Base-by-base conservation (phyloP, 2,329 filamentous ascomycete species). In the Paecilomyces niveus region DNA sequence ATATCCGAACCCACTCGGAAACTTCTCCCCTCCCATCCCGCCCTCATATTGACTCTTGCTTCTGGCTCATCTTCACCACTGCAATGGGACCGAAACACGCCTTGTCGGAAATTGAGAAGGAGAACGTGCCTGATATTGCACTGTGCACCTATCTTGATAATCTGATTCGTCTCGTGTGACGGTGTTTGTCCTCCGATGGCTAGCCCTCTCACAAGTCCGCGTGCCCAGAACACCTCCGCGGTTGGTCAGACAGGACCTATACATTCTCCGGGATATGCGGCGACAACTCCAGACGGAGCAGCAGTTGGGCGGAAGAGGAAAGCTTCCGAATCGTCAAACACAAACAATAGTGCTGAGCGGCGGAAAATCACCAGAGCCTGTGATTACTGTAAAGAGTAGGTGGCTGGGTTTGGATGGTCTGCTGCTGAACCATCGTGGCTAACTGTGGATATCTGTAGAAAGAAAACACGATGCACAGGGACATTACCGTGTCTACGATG, bases 351-450 rank as follows among this genome's bases (percentile, higher is more conserved):
- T 49, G 59, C 58, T 33, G 61, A 62, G 21, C 70, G 72, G 4
- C 71, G 71, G 58, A 74, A 74, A 58, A 74, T 74, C 57, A 74
- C 72, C 29, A 62, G 72, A 52, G 72, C 72, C 31, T 74, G 72
- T 62, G 72, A 74, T 62, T 68, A 66, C 45, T 74, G 72, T 63
- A 74, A 74, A 62, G 62, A 68, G 50, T 61, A 59, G n/a, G 39
- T 45, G n/a, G 39, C 15, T 50, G 21, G 32, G 9, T 55, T 31
- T 21, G 22, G 6, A 21, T n/a, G 15, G 6, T 35, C 39, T 8
- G 5, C 31, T 58, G 35, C 18, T 29, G 35, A 10, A 50, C 11
- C 32, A 22, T 57, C 35, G 49, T 18, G 52, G 56, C 59, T 61
- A 51, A 61, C 51, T 22, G 15, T 39, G 35, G 7, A 7, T 4